These are phyloP conservation scores for Scutellaria barbata DNA, from an alignment of 257 asterid genomes.

Conservation along the genomic window DNA sequence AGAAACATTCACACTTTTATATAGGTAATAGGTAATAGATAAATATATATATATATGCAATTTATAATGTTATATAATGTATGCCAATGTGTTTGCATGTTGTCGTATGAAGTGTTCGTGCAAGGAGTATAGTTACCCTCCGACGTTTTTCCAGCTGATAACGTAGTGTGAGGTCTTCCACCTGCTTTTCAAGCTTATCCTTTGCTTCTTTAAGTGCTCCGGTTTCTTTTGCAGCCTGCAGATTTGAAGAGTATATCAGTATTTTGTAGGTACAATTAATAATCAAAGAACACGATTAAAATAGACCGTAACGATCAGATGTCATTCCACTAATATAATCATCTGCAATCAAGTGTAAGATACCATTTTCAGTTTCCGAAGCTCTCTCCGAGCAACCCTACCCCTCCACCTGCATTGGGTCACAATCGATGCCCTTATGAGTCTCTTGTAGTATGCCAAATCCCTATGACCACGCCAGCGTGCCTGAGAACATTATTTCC, in stretches of 20 bases:
- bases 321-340: background rate
- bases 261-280: conserved; percentile 4
- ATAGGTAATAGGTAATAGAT: too few species aligned
- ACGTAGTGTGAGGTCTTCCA: conserved; percentile 94
- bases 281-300: conserved; percentile 1
- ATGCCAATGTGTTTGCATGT: background rate
- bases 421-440: conserved; percentile 66
- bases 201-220: conserved; percentile 98
- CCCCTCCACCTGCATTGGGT: conserved; percentile 97
- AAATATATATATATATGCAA: background rate
- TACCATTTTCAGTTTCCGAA: conserved; percentile 89
- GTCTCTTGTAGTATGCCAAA: conserved; percentile 71
- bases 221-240: conserved; percentile 96
- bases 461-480: conserved; percentile 82
- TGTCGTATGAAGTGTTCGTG: background rate
- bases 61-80: background rate
- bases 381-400: conserved; percentile 72
- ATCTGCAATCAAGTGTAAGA: conserved; percentile 25
- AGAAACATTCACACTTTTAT: too few species aligned
- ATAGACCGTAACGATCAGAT: background rate
- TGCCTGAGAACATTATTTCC: conserved; percentile 59
- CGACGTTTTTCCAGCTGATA: conserved; percentile 93
- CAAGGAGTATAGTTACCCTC: conserved; percentile 65
- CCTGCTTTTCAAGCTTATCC: conserved; percentile 97
- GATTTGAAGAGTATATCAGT: conserved; percentile 31